Conservation (phyloP, 768 basidiomycete genomes). For the Panaeolus papilionaceus region DNA sequence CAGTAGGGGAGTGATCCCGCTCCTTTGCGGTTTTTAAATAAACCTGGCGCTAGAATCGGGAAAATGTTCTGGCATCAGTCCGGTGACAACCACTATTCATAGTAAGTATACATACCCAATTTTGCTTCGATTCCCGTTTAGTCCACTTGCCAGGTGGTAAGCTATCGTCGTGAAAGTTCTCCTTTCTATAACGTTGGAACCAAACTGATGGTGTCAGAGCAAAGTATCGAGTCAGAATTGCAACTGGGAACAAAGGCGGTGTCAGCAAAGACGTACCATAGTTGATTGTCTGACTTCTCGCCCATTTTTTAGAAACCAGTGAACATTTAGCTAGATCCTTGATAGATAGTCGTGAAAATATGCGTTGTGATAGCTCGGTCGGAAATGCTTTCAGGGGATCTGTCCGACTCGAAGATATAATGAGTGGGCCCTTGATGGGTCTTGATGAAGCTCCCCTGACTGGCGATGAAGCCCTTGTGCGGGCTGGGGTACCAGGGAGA, state of each 20-base stretch:
- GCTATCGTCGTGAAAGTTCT: conserved; percentile 83
- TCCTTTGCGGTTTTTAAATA: conserved; percentile 49
- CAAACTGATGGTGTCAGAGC: conserved; percentile 62
- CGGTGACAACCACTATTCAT: not conserved
- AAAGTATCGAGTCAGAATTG: conserved; percentile 17
- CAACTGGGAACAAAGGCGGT: not conserved
- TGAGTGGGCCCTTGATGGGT: conserved; percentile 54
- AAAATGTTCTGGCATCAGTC: conserved; percentile 1
- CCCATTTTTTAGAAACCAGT: conserved; percentile 87
- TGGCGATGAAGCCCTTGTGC: conserved; percentile 67
- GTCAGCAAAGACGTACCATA: conserved; percentile 62
- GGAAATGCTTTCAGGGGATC: conserved; percentile 79
- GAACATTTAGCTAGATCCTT: conserved; percentile 79
- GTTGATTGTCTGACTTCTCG: conserved; percentile 87
- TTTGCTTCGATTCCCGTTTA: conserved; percentile 91
- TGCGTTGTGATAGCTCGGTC: conserved; percentile 80
- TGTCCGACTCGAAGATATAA: conserved; percentile 43
- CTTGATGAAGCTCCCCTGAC: conserved; percentile 53
- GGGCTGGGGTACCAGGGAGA: conserved; percentile 68
- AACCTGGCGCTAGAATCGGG: conserved; percentile 54
- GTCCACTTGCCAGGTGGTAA: conserved; percentile 90
- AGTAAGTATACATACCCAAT: conserved; percentile 64
- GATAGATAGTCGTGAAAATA: conserved; percentile 70
- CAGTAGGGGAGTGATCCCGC: conserved; percentile 46
- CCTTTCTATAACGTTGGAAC: conserved; percentile 91